Evolutionary conservation across 148 eudicot genomes (phyloP).

Genomic region (Amaranthus hypochondriacus): DNA sequence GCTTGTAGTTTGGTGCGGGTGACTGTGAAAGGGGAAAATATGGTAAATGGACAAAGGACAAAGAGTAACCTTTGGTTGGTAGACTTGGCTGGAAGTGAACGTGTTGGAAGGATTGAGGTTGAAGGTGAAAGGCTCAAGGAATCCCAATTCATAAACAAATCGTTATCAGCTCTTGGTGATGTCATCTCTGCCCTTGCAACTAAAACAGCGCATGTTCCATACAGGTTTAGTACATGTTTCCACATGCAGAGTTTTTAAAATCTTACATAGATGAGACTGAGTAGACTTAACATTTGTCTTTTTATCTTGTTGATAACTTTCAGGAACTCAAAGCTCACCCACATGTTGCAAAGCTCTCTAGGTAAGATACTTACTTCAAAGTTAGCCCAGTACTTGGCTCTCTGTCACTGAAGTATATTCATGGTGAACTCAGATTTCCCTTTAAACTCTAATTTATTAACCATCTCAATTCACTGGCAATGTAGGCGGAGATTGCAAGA

Average conservation of each 20-base stretch:
- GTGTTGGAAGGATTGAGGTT: slow-evolving; percentile 82
- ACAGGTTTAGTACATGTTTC: slow-evolving; percentile 40
- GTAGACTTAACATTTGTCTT: slow-evolving; percentile 3
- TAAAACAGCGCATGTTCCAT: slow-evolving; percentile 81
- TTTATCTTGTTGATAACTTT: not conserved
- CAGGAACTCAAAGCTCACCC: slow-evolving; percentile 97
- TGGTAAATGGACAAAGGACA: slow-evolving; percentile 68
- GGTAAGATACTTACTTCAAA: slow-evolving; percentile 41
- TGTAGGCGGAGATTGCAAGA: slow-evolving; percentile 96
- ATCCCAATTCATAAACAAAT: slow-evolving; percentile 91
- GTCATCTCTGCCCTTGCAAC: slow-evolving; percentile 94
- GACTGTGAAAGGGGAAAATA: slow-evolving; percentile 61
- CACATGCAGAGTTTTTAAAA: not conserved
- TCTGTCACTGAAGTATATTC: not conserved
- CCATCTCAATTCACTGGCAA: not conserved
- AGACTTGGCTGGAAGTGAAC: slow-evolving; percentile 98
- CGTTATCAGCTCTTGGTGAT: slow-evolving; percentile 93
- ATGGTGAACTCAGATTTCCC: not conserved
- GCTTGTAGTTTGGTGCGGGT: slow-evolving; percentile 79
- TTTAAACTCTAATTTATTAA: not conserved
- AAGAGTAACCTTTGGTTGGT: slow-evolving; percentile 95
- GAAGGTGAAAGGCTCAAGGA: slow-evolving; percentile 97
- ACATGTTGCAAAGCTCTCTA: slow-evolving; percentile 92
- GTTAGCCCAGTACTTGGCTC: not conserved
- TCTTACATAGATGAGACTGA: not conserved